Evolutionary conservation across 108 stramenopile species (phyloP).

Genomic region (Seminavis robusta): DNA sequence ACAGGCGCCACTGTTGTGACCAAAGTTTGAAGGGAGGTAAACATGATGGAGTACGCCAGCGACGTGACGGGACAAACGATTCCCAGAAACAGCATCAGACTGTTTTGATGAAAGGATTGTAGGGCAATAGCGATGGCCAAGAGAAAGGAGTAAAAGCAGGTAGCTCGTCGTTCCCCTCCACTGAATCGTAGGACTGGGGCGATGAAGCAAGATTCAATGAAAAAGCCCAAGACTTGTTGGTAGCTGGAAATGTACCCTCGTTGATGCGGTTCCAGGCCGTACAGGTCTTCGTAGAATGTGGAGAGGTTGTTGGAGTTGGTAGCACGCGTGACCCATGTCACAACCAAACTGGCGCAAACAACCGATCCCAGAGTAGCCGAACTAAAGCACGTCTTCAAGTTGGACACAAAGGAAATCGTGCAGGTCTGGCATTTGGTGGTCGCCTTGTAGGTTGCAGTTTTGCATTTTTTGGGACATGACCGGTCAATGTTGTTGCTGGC

Average conservation of each 20-base stretch:
- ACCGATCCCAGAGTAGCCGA: constrained; percentile 48
- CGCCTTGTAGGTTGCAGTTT: too few relatives aligned
- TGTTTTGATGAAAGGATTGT: constrained; percentile 35
- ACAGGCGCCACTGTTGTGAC: constrained; percentile 58
- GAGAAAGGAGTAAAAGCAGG: constrained; percentile 31
- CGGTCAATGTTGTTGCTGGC: not conserved
- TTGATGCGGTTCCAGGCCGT: constrained; percentile 58
- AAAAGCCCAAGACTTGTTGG: constrained; percentile 48
- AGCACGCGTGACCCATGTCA: constrained; percentile 51
- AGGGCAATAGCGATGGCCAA: constrained; percentile 49
- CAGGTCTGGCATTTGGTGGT: not conserved
- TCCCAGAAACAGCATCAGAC: constrained; percentile 27
- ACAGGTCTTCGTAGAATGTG: constrained; percentile 79
- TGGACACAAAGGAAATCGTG: constrained; percentile 27
- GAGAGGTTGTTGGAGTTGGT: constrained; percentile 69
- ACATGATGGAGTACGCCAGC: constrained; percentile 42
- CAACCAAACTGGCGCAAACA: constrained; percentile 44
- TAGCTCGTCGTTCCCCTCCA: constrained; percentile 52
- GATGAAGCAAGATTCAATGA: constrained; percentile 54
- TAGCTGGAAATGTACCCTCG: constrained; percentile 73
- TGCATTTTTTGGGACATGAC: not conserved
- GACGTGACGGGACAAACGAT: constrained; percentile 50
- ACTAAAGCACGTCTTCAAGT: constrained; percentile 52
- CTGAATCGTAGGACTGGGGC: constrained; percentile 26
- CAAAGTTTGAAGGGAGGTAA: constrained; percentile 51